Percentiles rank a stretch among this genome's conserved stretches.
Conservation (phyloP, 106 monocot species). For the Hemerocallis citrina region DNA sequence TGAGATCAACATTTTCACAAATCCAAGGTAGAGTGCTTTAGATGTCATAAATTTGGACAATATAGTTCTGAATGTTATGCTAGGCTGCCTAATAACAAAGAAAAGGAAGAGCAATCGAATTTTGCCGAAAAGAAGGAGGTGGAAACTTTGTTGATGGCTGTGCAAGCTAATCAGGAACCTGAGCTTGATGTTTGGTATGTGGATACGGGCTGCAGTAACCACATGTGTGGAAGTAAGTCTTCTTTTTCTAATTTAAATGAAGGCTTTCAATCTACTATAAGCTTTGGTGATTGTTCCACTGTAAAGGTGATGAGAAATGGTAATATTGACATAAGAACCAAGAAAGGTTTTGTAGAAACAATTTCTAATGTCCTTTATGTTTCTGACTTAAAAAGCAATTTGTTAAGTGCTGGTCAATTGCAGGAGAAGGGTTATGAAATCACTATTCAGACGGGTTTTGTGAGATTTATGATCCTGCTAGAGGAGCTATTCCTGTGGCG, state of each 20-base stretch:
- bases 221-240: constrained; percentile 9
- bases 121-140: background rate
- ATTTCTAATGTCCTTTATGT: constrained; percentile 14
- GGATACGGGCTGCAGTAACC: constrained; percentile 13
- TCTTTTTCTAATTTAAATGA: constrained; percentile 18
- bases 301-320: constrained; percentile 8
- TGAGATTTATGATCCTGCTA: constrained; percentile 4
- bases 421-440: constrained; percentile 9
- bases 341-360: constrained; percentile 7
- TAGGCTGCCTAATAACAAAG: background rate
- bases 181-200: constrained; percentile 7
- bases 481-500: background rate
- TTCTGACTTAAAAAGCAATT: constrained; percentile 8
- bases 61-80: background rate
- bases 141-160: constrained; percentile 1
- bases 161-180: too few species aligned
- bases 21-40: background rate
- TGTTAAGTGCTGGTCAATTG: constrained; percentile 18
- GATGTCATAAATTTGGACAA: background rate
- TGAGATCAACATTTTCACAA: background rate
- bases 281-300: constrained; percentile 13
- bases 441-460: background rate
- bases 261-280: constrained; percentile 11
- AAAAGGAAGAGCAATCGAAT: background rate
- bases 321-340: constrained; percentile 11